Evolutionary conservation across 139 green algal genomes (phyloP), one percentile per base, ranked within the genome.

Genomic region (Microglena sp.): DNA sequence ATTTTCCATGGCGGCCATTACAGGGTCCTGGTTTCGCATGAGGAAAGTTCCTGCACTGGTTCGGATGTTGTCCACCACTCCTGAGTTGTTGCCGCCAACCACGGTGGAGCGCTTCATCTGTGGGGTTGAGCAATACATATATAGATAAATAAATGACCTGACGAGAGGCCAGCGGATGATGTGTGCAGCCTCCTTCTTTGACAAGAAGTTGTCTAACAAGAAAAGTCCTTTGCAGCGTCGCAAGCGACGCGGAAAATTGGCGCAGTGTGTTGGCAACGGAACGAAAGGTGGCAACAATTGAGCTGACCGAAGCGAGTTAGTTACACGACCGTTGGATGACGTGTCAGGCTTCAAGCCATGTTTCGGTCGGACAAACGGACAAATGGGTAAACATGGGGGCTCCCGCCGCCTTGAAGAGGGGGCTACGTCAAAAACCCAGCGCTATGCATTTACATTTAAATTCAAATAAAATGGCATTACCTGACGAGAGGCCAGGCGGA

Each of bases 31-130:
- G 8, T 80, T 68, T 2, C 86, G 78, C 81, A 63, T 74, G 6
- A 93, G 63, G 57, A 93, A 94, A 0, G 81, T 89, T 53, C 88
- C 88, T 56, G 92, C 92, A 62, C 68, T 85, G 3, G 87, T 94
- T 2, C 88, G 68, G 34, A 94, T 84, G 64, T 75, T 56, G 69
- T 92, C 77, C 32, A 77, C 34, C 18, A 89, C 83, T 45, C 69
- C 74, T 0, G 64, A 40, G 22, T 84, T 77, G 1, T 71, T 60
- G 1, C 43, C 59, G 24, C 85, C 84, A 24, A 95, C 86, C n/a
- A 95, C 88, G 27, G 81, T 91, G 4, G 82, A 91, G 28, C 83
- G 76, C 67, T 86, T 83, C 88, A 95, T 89, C 80, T 91, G 81
- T 46, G 46, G 56, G 27, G 11, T 15, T 18, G 15, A 31, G 53